Conservation (phyloP, 148 eudicot genomes). For the Diospyros lotus region DNA sequence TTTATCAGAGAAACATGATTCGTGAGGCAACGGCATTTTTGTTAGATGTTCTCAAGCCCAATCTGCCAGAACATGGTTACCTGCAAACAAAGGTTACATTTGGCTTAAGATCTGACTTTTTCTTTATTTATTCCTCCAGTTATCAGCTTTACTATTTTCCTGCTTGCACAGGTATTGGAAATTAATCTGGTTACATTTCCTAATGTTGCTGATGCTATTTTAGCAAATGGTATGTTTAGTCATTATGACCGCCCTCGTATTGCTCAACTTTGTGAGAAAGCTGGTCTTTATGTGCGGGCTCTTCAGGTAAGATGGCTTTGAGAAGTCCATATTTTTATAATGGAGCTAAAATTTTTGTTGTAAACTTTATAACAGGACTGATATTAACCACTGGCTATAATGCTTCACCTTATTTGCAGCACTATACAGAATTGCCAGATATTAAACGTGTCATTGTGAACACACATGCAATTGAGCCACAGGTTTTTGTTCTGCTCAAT, state of each 20-base stretch:
- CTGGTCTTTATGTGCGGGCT: constrained; percentile 76
- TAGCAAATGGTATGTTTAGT: constrained; percentile 90
- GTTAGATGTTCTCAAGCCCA: constrained; percentile 73
- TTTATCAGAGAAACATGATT: constrained; percentile 62
- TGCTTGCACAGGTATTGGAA: constrained; percentile 57
- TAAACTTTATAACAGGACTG: too few species aligned
- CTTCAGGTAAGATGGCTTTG: constrained; percentile 41
- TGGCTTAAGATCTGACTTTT: neutral
- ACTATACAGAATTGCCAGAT: constrained; percentile 72
- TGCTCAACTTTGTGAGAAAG: constrained; percentile 90
- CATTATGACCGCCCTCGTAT: constrained; percentile 87
- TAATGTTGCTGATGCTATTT: constrained; percentile 84
- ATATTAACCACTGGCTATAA: neutral
- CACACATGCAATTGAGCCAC: constrained; percentile 92
- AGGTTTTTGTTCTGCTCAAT: constrained; percentile 36
- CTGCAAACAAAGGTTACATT: constrained; percentile 62
- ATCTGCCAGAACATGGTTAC: constrained; percentile 66
- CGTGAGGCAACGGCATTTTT: constrained; percentile 82
- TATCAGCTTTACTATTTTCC: constrained; percentile 2
- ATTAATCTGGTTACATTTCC: constrained; percentile 86
- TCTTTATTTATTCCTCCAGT: neutral
- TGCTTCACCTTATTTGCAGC: constrained; percentile 40
- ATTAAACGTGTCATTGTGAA: constrained; percentile 89
- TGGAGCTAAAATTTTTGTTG: neutral
- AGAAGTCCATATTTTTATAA: neutral